Evolutionary conservation across 768 basidiomycete species (phyloP).

Genomic region (Xerocomellus dryophilus): DNA sequence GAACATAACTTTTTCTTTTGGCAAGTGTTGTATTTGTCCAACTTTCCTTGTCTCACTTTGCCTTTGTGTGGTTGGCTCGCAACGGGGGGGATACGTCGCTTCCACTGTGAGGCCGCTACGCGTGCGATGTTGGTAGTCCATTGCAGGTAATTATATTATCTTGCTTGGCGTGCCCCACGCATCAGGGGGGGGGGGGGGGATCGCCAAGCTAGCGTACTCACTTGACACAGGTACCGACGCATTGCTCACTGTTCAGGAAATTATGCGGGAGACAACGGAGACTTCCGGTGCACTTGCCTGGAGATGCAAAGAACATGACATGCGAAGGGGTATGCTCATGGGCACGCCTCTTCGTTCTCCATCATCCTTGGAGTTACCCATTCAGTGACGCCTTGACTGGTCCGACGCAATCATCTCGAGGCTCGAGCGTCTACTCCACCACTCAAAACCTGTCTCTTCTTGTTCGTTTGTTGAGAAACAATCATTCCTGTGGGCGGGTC

Average conservation of each 20-base stretch:
- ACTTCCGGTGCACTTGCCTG: background rate
- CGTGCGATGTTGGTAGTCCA: background rate
- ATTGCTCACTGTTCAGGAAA: background rate
- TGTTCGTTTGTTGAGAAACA: background rate
- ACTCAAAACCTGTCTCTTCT: background rate
- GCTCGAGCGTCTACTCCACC: background rate
- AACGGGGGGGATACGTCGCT: background rate
- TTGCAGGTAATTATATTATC: background rate
- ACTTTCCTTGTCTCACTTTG: constrained; percentile 6
- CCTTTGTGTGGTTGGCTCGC: background rate
- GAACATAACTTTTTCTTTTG: background rate
- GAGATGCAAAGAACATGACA: background rate
- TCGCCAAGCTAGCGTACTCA: background rate
- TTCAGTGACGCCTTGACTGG: background rate
- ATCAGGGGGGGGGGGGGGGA: constrained; percentile 9
- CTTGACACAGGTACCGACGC: background rate
- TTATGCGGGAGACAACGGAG: no score
- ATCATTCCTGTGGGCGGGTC: no score
- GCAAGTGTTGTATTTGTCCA: constrained; percentile 10
- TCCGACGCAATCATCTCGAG: background rate
- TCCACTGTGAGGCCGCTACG: background rate
- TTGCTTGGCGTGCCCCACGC: background rate
- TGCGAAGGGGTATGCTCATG: background rate
- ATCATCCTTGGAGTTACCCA: background rate
- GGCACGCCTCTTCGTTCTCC: background rate